phyloP scores from a whole-genome alignment of 176 grass and related monocot genomes.

The Microstegium vimineum region DNA sequence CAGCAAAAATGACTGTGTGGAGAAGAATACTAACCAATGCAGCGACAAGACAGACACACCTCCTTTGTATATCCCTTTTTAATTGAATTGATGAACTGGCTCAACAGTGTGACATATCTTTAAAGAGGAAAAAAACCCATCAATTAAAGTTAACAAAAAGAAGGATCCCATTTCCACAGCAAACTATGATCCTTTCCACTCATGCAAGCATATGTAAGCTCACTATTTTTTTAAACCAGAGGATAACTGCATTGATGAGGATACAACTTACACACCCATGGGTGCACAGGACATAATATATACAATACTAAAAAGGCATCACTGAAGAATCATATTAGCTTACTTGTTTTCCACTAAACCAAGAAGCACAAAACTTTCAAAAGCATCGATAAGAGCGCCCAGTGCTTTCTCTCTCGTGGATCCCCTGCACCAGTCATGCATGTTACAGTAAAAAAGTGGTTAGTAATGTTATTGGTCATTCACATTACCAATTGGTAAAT shows the following conservation, averaged over 20 bases:
- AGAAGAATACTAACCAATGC: constrained; percentile 39
- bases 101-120: constrained; percentile 57
- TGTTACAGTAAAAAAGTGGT: background rate
- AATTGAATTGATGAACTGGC: constrained; percentile 55
- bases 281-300: background rate
- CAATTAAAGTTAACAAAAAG: background rate
- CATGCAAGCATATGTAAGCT: background rate
- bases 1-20: background rate
- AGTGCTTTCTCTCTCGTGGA: constrained; percentile 55
- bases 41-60: constrained; percentile 54
- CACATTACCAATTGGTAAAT: background rate
- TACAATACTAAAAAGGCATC: background rate
- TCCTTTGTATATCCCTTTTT: constrained; percentile 77
- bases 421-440: constrained; percentile 29
- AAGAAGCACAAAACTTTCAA: constrained; percentile 56
- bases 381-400: constrained; percentile 39
- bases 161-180: background rate
- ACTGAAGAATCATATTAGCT: background rate
- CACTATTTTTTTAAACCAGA: background rate
- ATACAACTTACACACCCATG: background rate
- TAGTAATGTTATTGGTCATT: background rate
- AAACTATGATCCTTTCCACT: background rate
- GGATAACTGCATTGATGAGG: background rate
- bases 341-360: constrained; percentile 58
- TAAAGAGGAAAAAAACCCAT: background rate